These are phyloP conservation scores for Cyclotella choctawhatcheeana DNA, from an alignment of 108 stramenopile species.

Conservation along the genomic window DNA sequence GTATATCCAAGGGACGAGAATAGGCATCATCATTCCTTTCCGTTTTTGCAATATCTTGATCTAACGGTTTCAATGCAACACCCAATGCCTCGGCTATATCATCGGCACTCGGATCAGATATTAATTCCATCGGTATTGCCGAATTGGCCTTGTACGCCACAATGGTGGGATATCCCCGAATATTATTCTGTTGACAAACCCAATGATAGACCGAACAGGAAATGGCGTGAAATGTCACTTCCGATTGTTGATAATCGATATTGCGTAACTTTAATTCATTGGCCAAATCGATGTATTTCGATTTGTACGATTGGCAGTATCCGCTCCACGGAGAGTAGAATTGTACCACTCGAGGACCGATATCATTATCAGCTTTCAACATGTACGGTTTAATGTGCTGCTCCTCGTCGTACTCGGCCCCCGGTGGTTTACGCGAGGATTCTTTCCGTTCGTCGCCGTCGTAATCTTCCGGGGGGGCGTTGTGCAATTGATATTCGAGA, in stretches of 20 bases:
- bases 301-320: conserved; percentile 63
- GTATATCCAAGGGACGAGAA: conserved; percentile 51
- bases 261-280: conserved; percentile 44
- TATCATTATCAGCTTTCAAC: conserved; percentile 33
- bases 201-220: conserved; percentile 68
- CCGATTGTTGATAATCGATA: conserved; percentile 27
- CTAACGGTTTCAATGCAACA: conserved; percentile 18
- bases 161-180: conserved; percentile 64
- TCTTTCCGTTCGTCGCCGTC: conserved; percentile 36
- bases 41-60: conserved; percentile 13
- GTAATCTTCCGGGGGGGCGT: conserved; percentile 44
- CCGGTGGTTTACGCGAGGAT: conserved; percentile 18
- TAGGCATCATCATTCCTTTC: conserved; percentile 25
- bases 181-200: conserved; percentile 58
- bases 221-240: conserved; percentile 64
- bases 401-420: conserved; percentile 45
- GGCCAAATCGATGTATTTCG: conserved; percentile 65
- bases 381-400: conserved; percentile 49
- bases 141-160: conserved; percentile 54
- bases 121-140: conserved; percentile 28
- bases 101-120: conserved; percentile 34
- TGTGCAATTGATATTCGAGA: conserved; percentile 51
- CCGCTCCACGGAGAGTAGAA: conserved; percentile 82
- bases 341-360: conserved; percentile 71
- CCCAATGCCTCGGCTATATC: conserved; percentile 22